phyloP scores from a whole-genome alignment of 2,329 filamentous ascomycete genomes.

The Tolypocladium cylindrosporum region DNA sequence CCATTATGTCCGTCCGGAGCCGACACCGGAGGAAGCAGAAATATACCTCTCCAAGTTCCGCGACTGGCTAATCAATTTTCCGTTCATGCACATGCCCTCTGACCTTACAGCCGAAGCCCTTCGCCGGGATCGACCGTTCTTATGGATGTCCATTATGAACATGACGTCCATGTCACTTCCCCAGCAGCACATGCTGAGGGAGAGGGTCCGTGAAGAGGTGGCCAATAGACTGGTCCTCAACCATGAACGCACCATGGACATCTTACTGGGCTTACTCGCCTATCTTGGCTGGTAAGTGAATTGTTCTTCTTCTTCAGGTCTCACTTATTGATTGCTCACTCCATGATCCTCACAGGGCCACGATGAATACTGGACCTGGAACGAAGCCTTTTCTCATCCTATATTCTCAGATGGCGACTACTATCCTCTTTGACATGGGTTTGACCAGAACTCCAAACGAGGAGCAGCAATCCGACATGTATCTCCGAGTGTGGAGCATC shows the following conservation, averaged over 20 bases:
- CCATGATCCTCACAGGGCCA: slow-evolving; percentile 20
- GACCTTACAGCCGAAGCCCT: slow-evolving; percentile 28
- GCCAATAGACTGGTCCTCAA: slow-evolving; percentile 36
- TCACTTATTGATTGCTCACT: not conserved
- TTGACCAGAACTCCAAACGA: slow-evolving; percentile 28
- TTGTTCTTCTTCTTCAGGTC: no score
- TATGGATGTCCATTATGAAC: slow-evolving; percentile 40
- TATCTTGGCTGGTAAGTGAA: slow-evolving; percentile 1
- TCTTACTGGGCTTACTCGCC: slow-evolving; percentile 39
- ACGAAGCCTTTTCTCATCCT: slow-evolving; percentile 34
- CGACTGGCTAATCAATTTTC: slow-evolving; percentile 30
- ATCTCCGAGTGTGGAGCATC: slow-evolving; percentile 23
- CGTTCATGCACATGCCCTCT: slow-evolving; percentile 31
- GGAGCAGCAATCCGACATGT: slow-evolving; percentile 23
- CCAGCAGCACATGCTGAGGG: slow-evolving; percentile 28
- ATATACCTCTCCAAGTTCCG: slow-evolving; percentile 30
- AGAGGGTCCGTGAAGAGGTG: slow-evolving; percentile 31
- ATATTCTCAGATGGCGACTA: slow-evolving; percentile 30
- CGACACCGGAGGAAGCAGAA: slow-evolving; percentile 26
- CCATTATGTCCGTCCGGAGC: slow-evolving; percentile 14
- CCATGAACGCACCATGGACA: slow-evolving; percentile 38
- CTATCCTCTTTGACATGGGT: slow-evolving; percentile 35
- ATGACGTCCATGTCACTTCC: slow-evolving; percentile 30
- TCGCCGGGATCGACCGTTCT: slow-evolving; percentile 30
- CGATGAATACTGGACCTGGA: slow-evolving; percentile 22